phyloP scores from a whole-genome alignment of 2,329 filamentous ascomycete species.

The Botrytis paeoniae region DNA sequence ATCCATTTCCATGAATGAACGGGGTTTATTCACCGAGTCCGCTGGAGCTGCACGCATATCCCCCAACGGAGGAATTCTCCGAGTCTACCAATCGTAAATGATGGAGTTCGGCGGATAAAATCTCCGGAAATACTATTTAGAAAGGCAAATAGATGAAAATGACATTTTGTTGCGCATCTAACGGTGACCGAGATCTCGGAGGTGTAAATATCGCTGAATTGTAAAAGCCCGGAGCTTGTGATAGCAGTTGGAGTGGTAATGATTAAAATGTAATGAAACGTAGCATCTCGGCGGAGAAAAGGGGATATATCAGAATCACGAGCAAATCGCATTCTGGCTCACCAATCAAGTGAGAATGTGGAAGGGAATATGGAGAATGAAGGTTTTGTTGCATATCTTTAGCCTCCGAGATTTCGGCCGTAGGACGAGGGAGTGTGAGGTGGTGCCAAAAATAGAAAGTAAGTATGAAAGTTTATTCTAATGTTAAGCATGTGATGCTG shows the following conservation, averaged over 20 bases:
- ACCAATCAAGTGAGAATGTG: not conserved
- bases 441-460: not conserved
- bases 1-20: not conserved
- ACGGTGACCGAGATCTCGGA: not conserved
- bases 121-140: not conserved
- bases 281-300: not conserved
- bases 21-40: not conserved
- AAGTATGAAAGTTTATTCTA: not conserved
- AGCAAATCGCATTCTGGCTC: not conserved
- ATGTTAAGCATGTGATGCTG: not conserved
- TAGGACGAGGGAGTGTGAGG: fast-evolving
- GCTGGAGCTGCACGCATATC: not conserved
- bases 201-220: fast-evolving
- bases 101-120: not conserved
- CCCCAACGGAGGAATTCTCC: not conserved
- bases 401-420: not conserved
- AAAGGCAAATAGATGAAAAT: not conserved
- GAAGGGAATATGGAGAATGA: not conserved
- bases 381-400: not conserved
- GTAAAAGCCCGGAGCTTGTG: not conserved
- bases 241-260: not conserved
- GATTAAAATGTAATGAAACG: not conserved
- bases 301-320: not conserved
- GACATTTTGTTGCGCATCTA: not conserved
- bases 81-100: too few species aligned